Evolutionary conservation across 768 basidiomycete species (phyloP).

Genomic region (Serpula lacrymans): DNA sequence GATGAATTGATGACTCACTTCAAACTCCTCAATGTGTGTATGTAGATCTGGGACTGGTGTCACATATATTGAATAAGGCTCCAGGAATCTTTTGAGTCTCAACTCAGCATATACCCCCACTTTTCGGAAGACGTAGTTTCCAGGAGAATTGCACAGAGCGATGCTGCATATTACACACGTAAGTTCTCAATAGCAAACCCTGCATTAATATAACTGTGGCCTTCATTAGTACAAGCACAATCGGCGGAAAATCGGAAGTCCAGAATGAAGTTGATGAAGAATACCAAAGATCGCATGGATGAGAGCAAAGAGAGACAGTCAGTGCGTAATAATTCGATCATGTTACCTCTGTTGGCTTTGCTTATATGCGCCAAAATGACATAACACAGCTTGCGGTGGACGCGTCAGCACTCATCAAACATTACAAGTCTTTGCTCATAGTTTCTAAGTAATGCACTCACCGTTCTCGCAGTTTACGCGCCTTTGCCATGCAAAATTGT

Average conservation of each 20-base stretch:
- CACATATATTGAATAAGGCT: not conserved
- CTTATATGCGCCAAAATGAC: constrained; percentile 1
- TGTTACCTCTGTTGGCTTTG: not conserved
- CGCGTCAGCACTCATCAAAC: constrained; percentile 36
- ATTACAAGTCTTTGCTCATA: constrained; percentile 37
- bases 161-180: constrained; percentile 32
- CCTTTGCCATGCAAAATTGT: not conserved
- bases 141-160: constrained; percentile 25
- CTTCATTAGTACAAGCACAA: constrained; percentile 28
- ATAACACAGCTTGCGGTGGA: constrained; percentile 32
- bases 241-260: constrained; percentile 28
- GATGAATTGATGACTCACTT: constrained; percentile 2
- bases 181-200: constrained; percentile 17
- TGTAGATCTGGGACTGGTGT: not conserved
- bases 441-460: constrained; percentile 11
- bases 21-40: constrained; percentile 3
- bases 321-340: constrained; percentile 16
- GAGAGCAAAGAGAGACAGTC: constrained; percentile 37
- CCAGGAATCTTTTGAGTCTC: constrained; percentile 14
- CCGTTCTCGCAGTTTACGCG: constrained; percentile 1
- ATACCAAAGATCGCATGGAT: constrained; percentile 30
- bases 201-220: not conserved
- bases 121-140: constrained; percentile 31
- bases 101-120: constrained; percentile 17
- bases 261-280: constrained; percentile 30